Conservation (phyloP, 2,329 filamentous ascomycete genomes). For the Stylonectria norvegica region DNA sequence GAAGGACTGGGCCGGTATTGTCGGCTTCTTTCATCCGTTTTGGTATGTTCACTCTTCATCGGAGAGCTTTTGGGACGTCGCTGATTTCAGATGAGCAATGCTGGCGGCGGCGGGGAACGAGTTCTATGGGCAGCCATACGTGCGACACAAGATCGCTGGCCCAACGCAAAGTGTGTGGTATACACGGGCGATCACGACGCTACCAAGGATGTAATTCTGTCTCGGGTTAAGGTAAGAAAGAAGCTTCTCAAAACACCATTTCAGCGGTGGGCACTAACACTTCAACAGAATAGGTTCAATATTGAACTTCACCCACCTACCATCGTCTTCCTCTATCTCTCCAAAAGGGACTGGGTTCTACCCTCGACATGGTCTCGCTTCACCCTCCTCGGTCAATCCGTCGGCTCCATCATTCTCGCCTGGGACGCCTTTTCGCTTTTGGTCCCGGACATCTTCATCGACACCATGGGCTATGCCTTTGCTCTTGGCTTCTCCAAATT, state of each 20-base stretch:
- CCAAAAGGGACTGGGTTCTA: constrained; percentile 81
- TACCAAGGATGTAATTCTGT: constrained; percentile 73
- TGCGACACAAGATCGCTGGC: constrained; percentile 85
- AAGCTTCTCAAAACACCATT: not conserved
- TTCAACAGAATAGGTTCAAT: constrained; percentile 74
- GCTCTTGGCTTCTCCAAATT: constrained; percentile 77
- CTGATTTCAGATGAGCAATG: constrained; percentile 61
- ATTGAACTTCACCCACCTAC: constrained; percentile 82
- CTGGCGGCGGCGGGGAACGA: constrained; percentile 90
- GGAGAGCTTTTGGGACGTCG: constrained; percentile 1
- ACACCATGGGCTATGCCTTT: constrained; percentile 98
- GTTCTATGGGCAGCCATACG: constrained; percentile 95
- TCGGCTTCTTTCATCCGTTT: constrained; percentile 97
- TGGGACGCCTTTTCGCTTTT: constrained; percentile 92
- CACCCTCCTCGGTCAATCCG: constrained; percentile 87
- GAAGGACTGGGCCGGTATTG: constrained; percentile 74
- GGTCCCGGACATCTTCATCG: constrained; percentile 89
- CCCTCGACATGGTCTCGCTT: constrained; percentile 86
- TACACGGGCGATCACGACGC: constrained; percentile 95
- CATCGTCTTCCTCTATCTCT: constrained; percentile 85
- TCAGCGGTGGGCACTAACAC: too few species aligned
- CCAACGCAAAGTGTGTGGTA: constrained; percentile 82
- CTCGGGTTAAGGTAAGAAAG: constrained; percentile 63
- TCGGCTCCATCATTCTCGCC: constrained; percentile 82
- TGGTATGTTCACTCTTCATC: constrained; percentile 56